Base-by-base conservation (phyloP, 2,329 filamentous ascomycete species). In the Triangularia verruculosa region DNA sequence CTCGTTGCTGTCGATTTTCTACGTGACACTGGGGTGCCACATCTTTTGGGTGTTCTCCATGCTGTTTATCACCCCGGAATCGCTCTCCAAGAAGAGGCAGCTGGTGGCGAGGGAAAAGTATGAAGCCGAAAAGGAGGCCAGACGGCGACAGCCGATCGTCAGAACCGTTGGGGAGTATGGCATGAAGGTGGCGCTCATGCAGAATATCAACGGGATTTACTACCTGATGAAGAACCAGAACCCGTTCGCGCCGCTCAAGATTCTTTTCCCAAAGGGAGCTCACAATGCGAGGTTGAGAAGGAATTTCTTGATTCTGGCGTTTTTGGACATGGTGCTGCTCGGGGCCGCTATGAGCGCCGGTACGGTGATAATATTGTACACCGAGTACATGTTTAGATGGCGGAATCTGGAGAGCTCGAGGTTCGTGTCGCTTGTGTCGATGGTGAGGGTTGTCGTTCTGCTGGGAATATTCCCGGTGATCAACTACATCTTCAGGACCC, bases 351-450 rank as follows among this genome's bases (percentile, higher is more conserved):
- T 97, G 83, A 92, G 93, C 56, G 85, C 88, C 0, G 87, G 92
- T 66, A 86, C 89, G n/a, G 88, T 97, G 34, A 82, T 95, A 20
- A 83, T 98, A 61, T 85, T 97, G 61, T 99, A 98, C 77, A 87
- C 87, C 24, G 89, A 91, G 68, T 89, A 85, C 71, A 84, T 87
- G 70, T 98, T 97, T 73, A 81, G 84, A 61, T 98, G 95, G 95
- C 85, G 86, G 56, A 93, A 88, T 43, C 83, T 92, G 62, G 89
- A 97, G 74, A 90, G 89, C 12, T 92, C 90, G 53, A 82, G 87
- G 15, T 97, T 93, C 74, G 85, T 97, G 61, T 94, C 91, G 0
- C 80, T 90, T n/a, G 82, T 92, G 58, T 97, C 92, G 71, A 82
- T 86, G 67, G 85, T 87, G 51, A 89, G 95, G 27, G 93, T 97